Evolutionary conservation across 2,329 filamentous ascomycete genomes (phyloP), one percentile per base, ranked within the genome.

Genomic region (Emmonsia crescens): DNA sequence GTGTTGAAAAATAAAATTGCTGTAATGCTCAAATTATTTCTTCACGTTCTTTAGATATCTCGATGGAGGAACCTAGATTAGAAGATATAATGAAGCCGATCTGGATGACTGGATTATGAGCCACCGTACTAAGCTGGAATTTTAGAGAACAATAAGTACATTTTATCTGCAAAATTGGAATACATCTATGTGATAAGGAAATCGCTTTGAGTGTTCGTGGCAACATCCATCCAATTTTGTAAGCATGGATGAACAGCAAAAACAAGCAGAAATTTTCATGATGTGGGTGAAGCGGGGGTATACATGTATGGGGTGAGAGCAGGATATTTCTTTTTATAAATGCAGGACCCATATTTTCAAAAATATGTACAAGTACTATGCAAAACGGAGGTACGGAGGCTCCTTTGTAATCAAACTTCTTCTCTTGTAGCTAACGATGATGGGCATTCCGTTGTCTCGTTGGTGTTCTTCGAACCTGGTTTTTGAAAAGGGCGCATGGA

Each of bases 401-500:
- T n/a, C n/a, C n/a, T n/a, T n/a, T 48, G 12, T 48, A 27, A 38
- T 59, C 57, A 59, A 51, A 59, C 44, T 19, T 59, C 31, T 44
- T 59, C 57, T 29, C n/a, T 49, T 16, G 24, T 19, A 12, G 24
- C 8, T 19, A n/a, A 51, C 12, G 31, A 21, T 10, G 40, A 9
- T 14, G 42, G 12, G 2, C 12, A 19, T 6, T 52, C 16, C 10
- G 38, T 31, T 19, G 12, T 14, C 21, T n/a, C 48, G 14, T 55
- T 16, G 5, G 21, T 38, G 14, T 40, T 38, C 2, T 36, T 21
- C 10, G 59, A 29, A 12, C 46, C 62, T 3, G 65, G 65, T 31
- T 62, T 65, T 27, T 66, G 62, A 42, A 66, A 65, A 14, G 65
- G 65, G 9, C 63, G 56, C 49, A 61, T 59, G 10, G 65, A 66